Base-by-base conservation (phyloP, 192 early-diverging fungal species). In the Thamnidium elegans region DNA sequence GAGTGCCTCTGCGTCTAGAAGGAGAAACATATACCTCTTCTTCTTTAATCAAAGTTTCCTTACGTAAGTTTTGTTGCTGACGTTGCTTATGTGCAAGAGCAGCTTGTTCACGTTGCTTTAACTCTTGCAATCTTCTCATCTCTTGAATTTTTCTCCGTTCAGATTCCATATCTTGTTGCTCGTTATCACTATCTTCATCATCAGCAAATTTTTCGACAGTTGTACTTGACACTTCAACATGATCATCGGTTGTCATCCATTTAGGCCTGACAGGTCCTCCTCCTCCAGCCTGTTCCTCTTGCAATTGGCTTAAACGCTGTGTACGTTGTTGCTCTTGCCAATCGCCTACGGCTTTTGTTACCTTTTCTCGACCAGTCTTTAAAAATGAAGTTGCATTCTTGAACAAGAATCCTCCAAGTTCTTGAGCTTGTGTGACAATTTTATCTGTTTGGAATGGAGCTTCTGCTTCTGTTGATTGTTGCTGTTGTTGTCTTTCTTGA, bases 351-450 rank as follows among this genome's bases (percentile, higher is more conserved):
- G 84, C 84, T 23, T 80, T 79, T 54, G 81, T 80, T 19, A 88
- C 76, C 32, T 79, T 86, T 44, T 85, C 83, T 39, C 75, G 66
- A 3, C 88, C 78, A 61, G 87, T 84, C 34, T 86, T 77, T 32
- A 87, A 79, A 26, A 90, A 67, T 20, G 73, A 70, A 62, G 86
- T 89, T 5, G 90, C 90, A 66, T 87, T 87, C 23, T 80, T 83
- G 23, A 85, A 82, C 1, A 90, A 73, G n/a, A 73, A 84, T 30
- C 76, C 74, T 36, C 87, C 89, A 45, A 88, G 67, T 19, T 78
- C 78, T 26, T 79, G 81, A 11, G 88, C 87, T 17, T 80, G 75
- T 13, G 78, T 66, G 0, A 82, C 75, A 10, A 89, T 34, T 48
- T 82, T 82, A 30, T 82, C 81, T 46, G 78, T 85, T 34, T 77